Percentiles rank a stretch among this genome's conserved stretches.
Conservation (phyloP, 2,329 filamentous ascomycete genomes). For the Chalaropsis thielavioides region DNA sequence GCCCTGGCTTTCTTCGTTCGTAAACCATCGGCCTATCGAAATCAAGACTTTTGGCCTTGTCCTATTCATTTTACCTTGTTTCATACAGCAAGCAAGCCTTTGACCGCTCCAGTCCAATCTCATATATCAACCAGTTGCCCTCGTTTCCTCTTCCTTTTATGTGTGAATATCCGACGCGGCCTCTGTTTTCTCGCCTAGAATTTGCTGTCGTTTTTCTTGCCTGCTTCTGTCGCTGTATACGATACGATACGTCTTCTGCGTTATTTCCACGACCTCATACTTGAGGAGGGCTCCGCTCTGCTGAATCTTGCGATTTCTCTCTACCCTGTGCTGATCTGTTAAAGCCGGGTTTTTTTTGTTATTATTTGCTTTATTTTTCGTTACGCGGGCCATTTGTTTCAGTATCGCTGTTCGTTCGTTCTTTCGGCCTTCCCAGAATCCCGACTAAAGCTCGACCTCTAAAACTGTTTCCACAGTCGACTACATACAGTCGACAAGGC, state of each 20-base stretch:
- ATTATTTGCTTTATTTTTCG: not conserved
- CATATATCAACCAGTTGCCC: not conserved
- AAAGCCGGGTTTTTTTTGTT: not conserved
- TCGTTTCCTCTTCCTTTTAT: not conserved
- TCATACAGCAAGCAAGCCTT: not conserved
- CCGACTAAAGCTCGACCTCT: not conserved
- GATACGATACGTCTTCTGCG: not conserved
- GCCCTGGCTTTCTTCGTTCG: not conserved
- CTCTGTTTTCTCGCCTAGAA: not conserved
- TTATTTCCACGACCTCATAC: not conserved
- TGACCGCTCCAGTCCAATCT: not conserved
- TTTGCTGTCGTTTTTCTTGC: not conserved
- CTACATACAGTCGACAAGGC: not conserved
- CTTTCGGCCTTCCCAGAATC: not conserved
- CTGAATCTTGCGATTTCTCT: not conserved
- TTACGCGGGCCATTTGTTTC: not conserved
- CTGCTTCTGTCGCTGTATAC: not conserved
- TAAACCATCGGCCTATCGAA: not conserved
- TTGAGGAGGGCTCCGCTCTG: not conserved
- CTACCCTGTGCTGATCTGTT: not conserved
- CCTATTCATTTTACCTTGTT: not conserved
- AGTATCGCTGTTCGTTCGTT: not conserved
- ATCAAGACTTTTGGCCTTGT: constrained; percentile 1
- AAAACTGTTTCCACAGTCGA: not conserved
- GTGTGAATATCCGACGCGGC: not conserved